These are phyloP conservation scores for Prunus dulcis DNA, from an alignment of 306 rosid genomes.

Conservation along the genomic window DNA sequence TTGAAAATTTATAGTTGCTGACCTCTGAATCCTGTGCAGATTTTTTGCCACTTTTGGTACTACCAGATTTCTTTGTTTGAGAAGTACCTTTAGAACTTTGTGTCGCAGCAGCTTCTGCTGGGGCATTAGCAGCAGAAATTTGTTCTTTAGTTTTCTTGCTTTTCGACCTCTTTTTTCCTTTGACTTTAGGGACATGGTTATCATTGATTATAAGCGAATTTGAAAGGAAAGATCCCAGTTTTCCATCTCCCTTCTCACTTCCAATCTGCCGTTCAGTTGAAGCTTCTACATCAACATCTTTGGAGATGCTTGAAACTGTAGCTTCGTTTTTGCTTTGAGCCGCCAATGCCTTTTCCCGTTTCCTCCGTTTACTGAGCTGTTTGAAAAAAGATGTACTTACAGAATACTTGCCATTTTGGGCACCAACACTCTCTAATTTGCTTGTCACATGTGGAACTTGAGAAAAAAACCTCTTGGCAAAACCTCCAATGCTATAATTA, in stretches of 20 bases:
- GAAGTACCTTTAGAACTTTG: slow-evolving; percentile 35
- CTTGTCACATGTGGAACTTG: slow-evolving; percentile 18
- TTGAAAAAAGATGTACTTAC: slow-evolving; percentile 4
- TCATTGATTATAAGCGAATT: slow-evolving; percentile 14
- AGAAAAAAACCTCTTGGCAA: slow-evolving; percentile 48
- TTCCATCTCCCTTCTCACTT: slow-evolving; percentile 21
- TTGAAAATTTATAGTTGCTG: slow-evolving; percentile 19
- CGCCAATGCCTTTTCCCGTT: slow-evolving; percentile 31
- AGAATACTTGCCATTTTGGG: slow-evolving; percentile 16
- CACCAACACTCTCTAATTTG: slow-evolving; percentile 17
- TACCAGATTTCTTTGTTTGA: slow-evolving; percentile 31
- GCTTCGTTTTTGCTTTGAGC: slow-evolving; percentile 28
- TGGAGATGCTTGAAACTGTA: slow-evolving; percentile 18
- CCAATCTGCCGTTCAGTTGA: slow-evolving; percentile 26
- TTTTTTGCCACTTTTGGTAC: slow-evolving; percentile 20
- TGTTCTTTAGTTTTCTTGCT: slow-evolving; percentile 48
- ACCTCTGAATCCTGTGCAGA: slow-evolving; percentile 39
- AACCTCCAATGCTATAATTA: slow-evolving; percentile 31
- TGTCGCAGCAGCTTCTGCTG: slow-evolving; percentile 26
- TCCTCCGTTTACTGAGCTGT: slow-evolving; percentile 26
- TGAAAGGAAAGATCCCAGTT: slow-evolving; percentile 10
- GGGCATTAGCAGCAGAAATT: slow-evolving; percentile 21
- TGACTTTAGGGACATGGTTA: slow-evolving; percentile 31
- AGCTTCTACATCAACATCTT: slow-evolving; percentile 22
- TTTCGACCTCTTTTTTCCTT: slow-evolving; percentile 32